A percentile compares a stretch with the other conserved stretches of the same genome.
Evolutionary conservation across 176 grass and related monocot species (phyloP).

Genomic region (Oryza glumipatula): DNA sequence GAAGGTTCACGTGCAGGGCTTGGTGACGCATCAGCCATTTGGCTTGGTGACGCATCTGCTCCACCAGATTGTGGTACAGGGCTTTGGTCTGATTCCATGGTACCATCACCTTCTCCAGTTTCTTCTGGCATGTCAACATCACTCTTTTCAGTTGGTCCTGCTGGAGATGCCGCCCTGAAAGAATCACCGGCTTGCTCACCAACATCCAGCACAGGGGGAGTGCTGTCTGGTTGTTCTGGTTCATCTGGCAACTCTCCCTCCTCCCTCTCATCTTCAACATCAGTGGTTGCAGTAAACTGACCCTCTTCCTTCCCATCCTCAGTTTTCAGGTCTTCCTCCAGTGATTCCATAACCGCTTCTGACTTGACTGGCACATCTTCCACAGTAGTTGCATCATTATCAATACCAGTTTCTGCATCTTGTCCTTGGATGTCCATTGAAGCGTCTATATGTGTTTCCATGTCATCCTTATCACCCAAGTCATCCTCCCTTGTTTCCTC

Average conservation of each 20-base stretch:
- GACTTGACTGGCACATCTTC: slow-evolving; percentile 55
- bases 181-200: slow-evolving; percentile 47
- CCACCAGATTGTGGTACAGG: slow-evolving; percentile 42
- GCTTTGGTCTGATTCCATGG: slow-evolving; percentile 51
- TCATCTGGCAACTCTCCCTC: slow-evolving; percentile 85
- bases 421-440: slow-evolving; percentile 42
- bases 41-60: slow-evolving; percentile 52
- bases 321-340: slow-evolving; percentile 52
- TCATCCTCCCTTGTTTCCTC: slow-evolving; percentile 63
- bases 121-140: slow-evolving; percentile 59
- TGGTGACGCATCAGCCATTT: slow-evolving; percentile 27
- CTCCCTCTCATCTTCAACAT: slow-evolving; percentile 80
- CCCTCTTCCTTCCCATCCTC: slow-evolving; percentile 60
- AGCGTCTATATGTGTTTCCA: slow-evolving; percentile 44
- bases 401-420: slow-evolving; percentile 56
- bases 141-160: slow-evolving; percentile 43
- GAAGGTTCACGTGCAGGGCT: slow-evolving; percentile 54
- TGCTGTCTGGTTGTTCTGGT: slow-evolving; percentile 64
- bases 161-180: slow-evolving; percentile 46
- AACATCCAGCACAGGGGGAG: slow-evolving; percentile 28
- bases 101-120: slow-evolving; percentile 45
- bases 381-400: slow-evolving; percentile 35
- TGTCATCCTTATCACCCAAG: slow-evolving; percentile 59
- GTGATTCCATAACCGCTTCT: slow-evolving; percentile 39
- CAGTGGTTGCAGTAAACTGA: slow-evolving; percentile 46